phyloP scores from a whole-genome alignment of 805 yeast species.

The Wickerhamiella cacticola region DNA sequence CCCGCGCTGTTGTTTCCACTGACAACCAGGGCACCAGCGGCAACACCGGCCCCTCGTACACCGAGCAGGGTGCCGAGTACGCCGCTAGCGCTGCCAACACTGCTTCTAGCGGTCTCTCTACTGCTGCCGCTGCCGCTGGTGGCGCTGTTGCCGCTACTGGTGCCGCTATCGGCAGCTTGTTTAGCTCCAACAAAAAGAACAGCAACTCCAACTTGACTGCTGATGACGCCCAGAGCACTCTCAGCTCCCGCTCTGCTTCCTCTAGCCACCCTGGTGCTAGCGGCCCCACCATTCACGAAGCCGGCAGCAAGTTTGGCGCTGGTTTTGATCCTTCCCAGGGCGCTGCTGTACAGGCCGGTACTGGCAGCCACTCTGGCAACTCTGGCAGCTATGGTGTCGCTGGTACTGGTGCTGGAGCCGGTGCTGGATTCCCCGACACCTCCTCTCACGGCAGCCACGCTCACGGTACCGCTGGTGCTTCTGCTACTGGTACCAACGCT shows the following conservation, averaged over 20 bases:
- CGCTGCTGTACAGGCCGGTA: background rate
- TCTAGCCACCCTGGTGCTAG: conserved; percentile 10
- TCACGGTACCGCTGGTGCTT: background rate
- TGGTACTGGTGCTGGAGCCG: conserved; percentile 18
- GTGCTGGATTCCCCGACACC: conserved; percentile 23
- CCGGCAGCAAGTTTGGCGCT: conserved; percentile 4
- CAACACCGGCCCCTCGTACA: background rate
- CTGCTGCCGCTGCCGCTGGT: conserved; percentile 5
- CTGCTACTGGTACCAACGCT: conserved; percentile 2
- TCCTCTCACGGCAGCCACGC: conserved; percentile 8
- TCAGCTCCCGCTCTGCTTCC: background rate
- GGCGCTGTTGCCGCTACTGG: conserved; percentile 9
- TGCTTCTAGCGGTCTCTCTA: conserved; percentile 5
- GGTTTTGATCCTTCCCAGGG: conserved; percentile 9
- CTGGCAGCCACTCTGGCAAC: background rate
- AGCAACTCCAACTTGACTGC: conserved; percentile 1
- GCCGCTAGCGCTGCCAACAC: conserved; percentile 1
- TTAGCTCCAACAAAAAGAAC: background rate
- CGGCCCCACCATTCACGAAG: conserved; percentile 10
- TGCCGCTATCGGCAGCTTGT: conserved; percentile 7
- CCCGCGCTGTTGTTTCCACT: background rate
- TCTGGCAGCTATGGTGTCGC: background rate
- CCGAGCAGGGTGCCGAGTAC: background rate
- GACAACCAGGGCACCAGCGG: background rate
- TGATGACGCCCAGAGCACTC: background rate